Percentiles rank a stretch among this genome's conserved stretches.
These are phyloP conservation scores for Adansonia gregorii DNA, from an alignment of 441 rosid species.

Conservation along the genomic window DNA sequence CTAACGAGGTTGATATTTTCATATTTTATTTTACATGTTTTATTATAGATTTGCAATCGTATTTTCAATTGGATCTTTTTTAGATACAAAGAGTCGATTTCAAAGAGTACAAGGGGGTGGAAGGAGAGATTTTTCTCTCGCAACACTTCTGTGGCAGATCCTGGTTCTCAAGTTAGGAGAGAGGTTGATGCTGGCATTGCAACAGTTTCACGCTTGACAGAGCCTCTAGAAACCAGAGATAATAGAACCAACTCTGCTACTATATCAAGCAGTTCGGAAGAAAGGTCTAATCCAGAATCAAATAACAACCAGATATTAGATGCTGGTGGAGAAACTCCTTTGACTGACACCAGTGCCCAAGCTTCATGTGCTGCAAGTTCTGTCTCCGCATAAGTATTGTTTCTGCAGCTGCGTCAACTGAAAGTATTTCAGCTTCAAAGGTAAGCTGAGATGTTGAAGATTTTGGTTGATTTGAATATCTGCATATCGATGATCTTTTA, in stretches of 20 bases:
- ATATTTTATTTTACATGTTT: background rate
- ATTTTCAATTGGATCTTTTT: background rate
- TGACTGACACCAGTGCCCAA: constrained; percentile 38
- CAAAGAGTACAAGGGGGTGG: constrained; percentile 55
- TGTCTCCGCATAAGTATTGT: constrained; percentile 47
- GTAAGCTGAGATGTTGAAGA: background rate
- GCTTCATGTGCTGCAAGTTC: constrained; percentile 57
- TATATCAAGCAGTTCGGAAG: constrained; percentile 41
- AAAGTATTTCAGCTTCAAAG: constrained; percentile 10
- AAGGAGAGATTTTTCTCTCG: constrained; percentile 70
- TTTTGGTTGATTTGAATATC: background rate
- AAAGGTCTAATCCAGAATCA: constrained; percentile 33
- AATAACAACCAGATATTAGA: constrained; percentile 39
- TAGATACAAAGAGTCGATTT: constrained; percentile 55
- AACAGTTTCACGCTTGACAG: constrained; percentile 68
- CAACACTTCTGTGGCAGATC: constrained; percentile 49
- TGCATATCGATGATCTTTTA: background rate
- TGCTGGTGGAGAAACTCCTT: constrained; percentile 35
- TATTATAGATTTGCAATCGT: background rate
- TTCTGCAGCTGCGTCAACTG: constrained; percentile 23
- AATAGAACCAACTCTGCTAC: constrained; percentile 38
- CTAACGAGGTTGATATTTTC: background rate
- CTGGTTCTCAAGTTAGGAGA: constrained; percentile 63
- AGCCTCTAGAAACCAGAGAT: constrained; percentile 53
- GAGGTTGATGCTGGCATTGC: constrained; percentile 68